Base-by-base conservation (phyloP, 225 moss, liverwort and hornwort genomes). In the Bryum argenteum region DNA sequence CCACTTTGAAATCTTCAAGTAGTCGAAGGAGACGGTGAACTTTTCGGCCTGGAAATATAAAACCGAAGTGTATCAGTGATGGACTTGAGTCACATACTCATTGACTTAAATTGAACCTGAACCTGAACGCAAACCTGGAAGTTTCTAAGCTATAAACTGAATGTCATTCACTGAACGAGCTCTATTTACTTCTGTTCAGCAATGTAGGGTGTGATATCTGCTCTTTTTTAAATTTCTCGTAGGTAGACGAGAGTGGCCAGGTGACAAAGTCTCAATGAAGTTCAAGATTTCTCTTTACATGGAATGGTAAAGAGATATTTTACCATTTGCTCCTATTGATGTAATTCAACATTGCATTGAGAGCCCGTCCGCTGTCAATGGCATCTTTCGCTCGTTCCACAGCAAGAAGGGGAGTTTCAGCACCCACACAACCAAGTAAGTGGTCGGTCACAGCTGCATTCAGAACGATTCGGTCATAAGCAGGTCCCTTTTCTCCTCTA, bases 391-490 rank as follows among this genome's bases (percentile, higher is more conserved):
- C 91, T 82, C 93, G 85, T 71, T 88, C 85, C 48, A 82, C 80
- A 52, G 96, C 91, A 17, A 68, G 10, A 2, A 79, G 47, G 11
- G 88, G 91, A 76, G 83, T 85, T 43, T 78, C 85, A 61, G 93
- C 96, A 73, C 96, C 96, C 58, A 77, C 82, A 62, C 91, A 91
- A 19, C 93, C 91, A 59, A 96, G 82, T 58, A 93, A 72, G 72
- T 93, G 88, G 82, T 96, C 96, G 47, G 87, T 84, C 47, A 96
- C 87, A 40, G 91, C 93, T 19, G 96, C 96, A 67, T 96, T 96
- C 3, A 96, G 65, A 42, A 96, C 88, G 63, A 96, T 90, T 2
- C 96, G 91, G 70, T 96, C 96, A 73, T 91, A 96, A 12, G 87
- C 93, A 62, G 91, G 88, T 70, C 93, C 96, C 70, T 73, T 87